phyloP scores from a whole-genome alignment of 208 protist species.

The Trypanosoma cruzi region DNA sequence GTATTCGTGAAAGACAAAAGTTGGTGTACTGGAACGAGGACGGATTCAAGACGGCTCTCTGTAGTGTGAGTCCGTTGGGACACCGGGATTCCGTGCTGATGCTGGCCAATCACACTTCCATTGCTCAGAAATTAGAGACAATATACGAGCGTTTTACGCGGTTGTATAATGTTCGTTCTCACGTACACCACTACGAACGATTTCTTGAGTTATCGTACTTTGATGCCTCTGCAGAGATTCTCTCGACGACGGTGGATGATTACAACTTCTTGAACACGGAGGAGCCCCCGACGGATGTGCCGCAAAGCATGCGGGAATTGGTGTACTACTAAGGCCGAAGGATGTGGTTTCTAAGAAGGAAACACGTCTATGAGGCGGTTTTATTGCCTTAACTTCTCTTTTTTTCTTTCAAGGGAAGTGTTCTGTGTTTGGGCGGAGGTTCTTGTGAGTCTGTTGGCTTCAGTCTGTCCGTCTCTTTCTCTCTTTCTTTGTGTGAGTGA shows the following conservation, averaged over 20 bases:
- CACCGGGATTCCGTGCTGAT: constrained; percentile 93
- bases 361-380: not conserved
- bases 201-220: constrained; percentile 88
- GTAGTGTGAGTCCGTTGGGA: constrained; percentile 89
- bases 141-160: constrained; percentile 87
- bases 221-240: constrained; percentile 64
- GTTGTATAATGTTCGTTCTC: constrained; percentile 91
- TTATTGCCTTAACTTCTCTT: not conserved
- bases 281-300: constrained; percentile 36
- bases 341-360: not conserved
- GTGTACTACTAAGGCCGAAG: constrained; percentile 56
- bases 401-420: not conserved
- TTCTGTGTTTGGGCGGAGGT: not conserved
- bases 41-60: constrained; percentile 97
- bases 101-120: constrained; percentile 93
- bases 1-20: constrained; percentile 74
- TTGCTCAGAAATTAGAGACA: constrained; percentile 75
- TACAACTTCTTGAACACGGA: constrained; percentile 83
- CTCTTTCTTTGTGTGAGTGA: not conserved
- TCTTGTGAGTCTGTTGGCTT: not conserved
- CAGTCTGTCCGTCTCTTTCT: not conserved
- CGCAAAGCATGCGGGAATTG: constrained; percentile 84
- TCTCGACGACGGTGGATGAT: constrained; percentile 82
- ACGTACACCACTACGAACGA: constrained; percentile 95
- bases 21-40: constrained; percentile 97